Conservation (phyloP, 1,139 yeast species). For the Debaryomyces subglobosus region DNA sequence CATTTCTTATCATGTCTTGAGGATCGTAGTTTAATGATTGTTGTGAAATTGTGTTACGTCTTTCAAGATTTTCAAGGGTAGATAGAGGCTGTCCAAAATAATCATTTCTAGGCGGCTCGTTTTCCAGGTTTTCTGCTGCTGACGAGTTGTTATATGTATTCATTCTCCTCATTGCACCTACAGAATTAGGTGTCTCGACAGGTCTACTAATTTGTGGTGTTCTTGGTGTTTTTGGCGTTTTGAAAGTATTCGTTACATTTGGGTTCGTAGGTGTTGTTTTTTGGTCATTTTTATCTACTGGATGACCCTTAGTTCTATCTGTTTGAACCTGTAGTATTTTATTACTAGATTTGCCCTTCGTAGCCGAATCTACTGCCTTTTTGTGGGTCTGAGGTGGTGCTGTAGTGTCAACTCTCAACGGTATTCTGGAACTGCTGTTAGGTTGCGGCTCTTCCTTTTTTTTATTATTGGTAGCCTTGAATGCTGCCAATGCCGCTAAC, state of each 20-base stretch:
- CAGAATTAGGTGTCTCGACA: conserved; percentile 7
- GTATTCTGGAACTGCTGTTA: neutral
- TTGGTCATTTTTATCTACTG: neutral
- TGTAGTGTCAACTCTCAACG: conserved; percentile 1
- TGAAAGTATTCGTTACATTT: neutral
- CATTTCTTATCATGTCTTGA: conserved; percentile 30
- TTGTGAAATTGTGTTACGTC: neutral
- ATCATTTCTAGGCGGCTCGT: neutral
- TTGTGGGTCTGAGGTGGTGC: neutral
- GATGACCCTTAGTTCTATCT: neutral
- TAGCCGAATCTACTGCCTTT: neutral
- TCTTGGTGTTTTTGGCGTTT: conserved; percentile 4
- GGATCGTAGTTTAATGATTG: conserved; percentile 19
- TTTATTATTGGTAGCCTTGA: conserved; percentile 22
- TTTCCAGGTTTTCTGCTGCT: neutral
- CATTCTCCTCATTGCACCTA: neutral
- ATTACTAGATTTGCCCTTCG: neutral
- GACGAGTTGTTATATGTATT: neutral
- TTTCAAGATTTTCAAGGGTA: neutral
- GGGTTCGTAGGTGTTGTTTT: neutral
- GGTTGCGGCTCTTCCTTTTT: conserved; percentile 15
- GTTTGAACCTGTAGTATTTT: neutral
- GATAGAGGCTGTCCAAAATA: conserved; percentile 3
- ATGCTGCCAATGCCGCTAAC: conserved; percentile 42
- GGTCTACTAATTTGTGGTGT: conserved; percentile 5